phyloP scores from a whole-genome alignment of 805 yeast genomes.

The Priceomyces haplophilus region DNA sequence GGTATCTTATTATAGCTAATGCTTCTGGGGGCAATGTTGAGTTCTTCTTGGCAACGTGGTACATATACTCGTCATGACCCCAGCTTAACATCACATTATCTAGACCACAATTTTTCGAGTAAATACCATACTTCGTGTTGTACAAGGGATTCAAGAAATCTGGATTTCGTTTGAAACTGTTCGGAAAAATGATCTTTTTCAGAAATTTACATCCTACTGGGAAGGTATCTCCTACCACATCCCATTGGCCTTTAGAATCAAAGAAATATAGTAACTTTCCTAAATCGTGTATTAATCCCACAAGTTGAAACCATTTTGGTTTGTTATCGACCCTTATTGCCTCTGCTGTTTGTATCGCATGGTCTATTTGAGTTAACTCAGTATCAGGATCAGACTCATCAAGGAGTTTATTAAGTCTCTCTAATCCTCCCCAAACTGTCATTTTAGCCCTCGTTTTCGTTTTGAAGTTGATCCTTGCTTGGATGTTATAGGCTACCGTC shows the following conservation, averaged over 20 bases:
- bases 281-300: slow-evolving; percentile 68
- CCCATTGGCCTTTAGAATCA: slow-evolving; percentile 77
- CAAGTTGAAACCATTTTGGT: slow-evolving; percentile 75
- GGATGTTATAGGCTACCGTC: slow-evolving; percentile 69
- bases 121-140: slow-evolving; percentile 63
- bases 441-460: slow-evolving; percentile 62
- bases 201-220: slow-evolving; percentile 71
- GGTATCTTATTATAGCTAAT: slow-evolving; percentile 71
- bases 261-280: slow-evolving; percentile 68
- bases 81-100: slow-evolving; percentile 70
- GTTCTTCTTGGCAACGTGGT: slow-evolving; percentile 63
- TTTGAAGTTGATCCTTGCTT: slow-evolving; percentile 69
- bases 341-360: slow-evolving; percentile 73
- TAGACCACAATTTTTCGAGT: slow-evolving; percentile 61
- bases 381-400: slow-evolving; percentile 79
- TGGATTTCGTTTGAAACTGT: slow-evolving; percentile 57
- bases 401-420: slow-evolving; percentile 55
- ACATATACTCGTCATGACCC: slow-evolving; percentile 82
- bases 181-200: slow-evolving; percentile 57
- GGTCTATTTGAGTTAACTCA: slow-evolving; percentile 70
- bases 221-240: slow-evolving; percentile 76
- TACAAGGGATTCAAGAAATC: slow-evolving; percentile 63
- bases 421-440: slow-evolving; percentile 71
- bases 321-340: slow-evolving; percentile 64
- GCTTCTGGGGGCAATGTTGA: slow-evolving; percentile 64